phyloP scores from a whole-genome alignment of 139 green algal species.

The Chlorella sp. region DNA sequence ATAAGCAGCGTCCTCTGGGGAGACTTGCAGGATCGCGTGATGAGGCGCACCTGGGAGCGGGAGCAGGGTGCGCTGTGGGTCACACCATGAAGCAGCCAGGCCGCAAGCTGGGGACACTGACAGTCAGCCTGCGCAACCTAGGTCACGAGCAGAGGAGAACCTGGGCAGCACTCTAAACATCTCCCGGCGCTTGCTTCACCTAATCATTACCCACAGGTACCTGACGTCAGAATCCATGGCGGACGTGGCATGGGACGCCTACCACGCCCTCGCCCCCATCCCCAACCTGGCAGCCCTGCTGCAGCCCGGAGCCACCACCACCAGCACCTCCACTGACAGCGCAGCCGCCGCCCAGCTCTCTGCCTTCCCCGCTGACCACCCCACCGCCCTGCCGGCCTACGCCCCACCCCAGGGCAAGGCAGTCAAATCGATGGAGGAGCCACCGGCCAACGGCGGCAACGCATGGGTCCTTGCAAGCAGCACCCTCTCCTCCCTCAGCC shows the following conservation, averaged over 20 bases:
- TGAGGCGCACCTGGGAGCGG: too few species aligned
- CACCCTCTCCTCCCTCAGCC: background rate
- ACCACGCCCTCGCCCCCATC: background rate
- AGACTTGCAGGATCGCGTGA: too few species aligned
- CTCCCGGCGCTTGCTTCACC: background rate
- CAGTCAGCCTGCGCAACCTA: too few species aligned
- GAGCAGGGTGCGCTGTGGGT: too few species aligned
- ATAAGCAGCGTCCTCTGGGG: too few species aligned
- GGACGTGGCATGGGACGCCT: constrained; percentile 5
- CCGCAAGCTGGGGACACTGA: too few species aligned
- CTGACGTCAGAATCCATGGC: background rate
- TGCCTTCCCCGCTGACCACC: background rate
- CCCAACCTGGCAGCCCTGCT: background rate
- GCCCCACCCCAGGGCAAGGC: background rate
- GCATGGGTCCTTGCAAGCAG: background rate
- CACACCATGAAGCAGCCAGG: too few species aligned
- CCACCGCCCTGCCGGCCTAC: background rate
- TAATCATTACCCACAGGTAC: background rate
- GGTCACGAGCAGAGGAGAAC: too few species aligned
- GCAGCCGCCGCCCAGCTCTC: background rate
- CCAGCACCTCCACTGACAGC: too few species aligned
- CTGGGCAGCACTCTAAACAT: too few species aligned
- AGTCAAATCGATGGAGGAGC: background rate
- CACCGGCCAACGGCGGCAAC: background rate
- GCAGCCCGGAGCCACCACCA: background rate